Conservation (phyloP, 2,329 filamentous ascomycete genomes). For the Rutstroemia sp. region DNA sequence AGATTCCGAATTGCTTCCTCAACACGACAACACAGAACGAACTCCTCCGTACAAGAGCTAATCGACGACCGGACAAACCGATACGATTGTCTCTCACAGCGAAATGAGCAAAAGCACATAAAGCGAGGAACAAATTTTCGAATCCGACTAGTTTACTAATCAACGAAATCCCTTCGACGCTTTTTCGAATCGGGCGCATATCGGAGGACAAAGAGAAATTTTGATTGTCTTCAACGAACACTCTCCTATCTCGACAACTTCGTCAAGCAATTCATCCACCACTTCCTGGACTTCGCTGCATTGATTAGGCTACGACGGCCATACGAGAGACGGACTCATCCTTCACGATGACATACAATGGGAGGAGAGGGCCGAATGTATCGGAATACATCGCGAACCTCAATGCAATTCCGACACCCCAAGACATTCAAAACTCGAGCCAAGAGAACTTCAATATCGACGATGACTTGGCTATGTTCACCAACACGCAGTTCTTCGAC, state of each 20-base stretch:
- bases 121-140: not conserved
- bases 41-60: too few relatives aligned
- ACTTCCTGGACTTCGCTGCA: not conserved
- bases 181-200: not conserved
- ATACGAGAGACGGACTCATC: not conserved
- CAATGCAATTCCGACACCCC: conserved; percentile 61
- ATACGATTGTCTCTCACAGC: too few relatives aligned
- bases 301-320: not conserved
- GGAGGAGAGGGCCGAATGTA: conserved; percentile 76
- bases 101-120: too few relatives aligned
- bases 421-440: conserved; percentile 47
- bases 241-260: not conserved
- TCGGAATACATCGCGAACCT: conserved; percentile 83
- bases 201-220: conserved; percentile 5
- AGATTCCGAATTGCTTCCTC: not conserved
- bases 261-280: not conserved
- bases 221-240: not conserved
- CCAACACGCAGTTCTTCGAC: conserved; percentile 76
- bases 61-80: too few relatives aligned
- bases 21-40: not conserved
- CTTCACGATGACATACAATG: conserved; percentile 65
- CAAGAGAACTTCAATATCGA: conserved; percentile 54
- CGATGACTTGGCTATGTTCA: conserved; percentile 70
- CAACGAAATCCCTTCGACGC: not conserved
- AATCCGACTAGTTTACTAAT: not conserved